phyloP scores from a whole-genome alignment of 2,329 filamentous ascomycete species.

The Emergomyces africanus region DNA sequence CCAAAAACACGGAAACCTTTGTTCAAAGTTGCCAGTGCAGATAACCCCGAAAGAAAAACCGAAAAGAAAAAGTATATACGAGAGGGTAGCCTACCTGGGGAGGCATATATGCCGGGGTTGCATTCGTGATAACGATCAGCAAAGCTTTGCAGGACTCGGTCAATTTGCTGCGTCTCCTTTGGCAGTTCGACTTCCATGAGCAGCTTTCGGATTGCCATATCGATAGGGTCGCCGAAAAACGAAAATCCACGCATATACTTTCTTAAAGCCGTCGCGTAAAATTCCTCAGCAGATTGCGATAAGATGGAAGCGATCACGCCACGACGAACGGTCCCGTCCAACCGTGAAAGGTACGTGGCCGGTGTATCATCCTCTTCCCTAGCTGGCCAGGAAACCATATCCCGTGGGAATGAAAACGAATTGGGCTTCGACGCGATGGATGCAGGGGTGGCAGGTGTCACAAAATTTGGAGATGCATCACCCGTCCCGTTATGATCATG shows the following conservation, averaged over 20 bases:
- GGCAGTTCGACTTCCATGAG: slow-evolving; percentile 94
- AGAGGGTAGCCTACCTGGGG: slow-evolving; percentile 40
- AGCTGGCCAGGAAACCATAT: slow-evolving; percentile 51
- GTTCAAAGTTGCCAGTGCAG: slow-evolving; percentile 51
- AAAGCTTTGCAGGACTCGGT: slow-evolving; percentile 85
- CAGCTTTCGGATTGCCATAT: slow-evolving; percentile 92
- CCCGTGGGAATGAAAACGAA: slow-evolving; percentile 64
- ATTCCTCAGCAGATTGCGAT: slow-evolving; percentile 74
- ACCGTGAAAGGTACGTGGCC: slow-evolving; percentile 70
- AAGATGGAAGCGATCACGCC: slow-evolving; percentile 75
- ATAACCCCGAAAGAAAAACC: too few relatives aligned
- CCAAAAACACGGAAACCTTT: slow-evolving; percentile 60
- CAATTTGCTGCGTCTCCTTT: slow-evolving; percentile 96
- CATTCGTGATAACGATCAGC: slow-evolving; percentile 96
- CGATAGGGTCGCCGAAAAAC: slow-evolving; percentile 94
- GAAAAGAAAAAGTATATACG: neutral
- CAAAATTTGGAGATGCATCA: slow-evolving; percentile 46
- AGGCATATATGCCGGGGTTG: slow-evolving; percentile 88
- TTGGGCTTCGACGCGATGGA: slow-evolving; percentile 66
- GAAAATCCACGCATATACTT: slow-evolving; percentile 93
- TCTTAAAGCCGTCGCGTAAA: slow-evolving; percentile 68
- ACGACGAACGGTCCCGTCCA: slow-evolving; percentile 68
- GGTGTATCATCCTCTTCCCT: slow-evolving; percentile 79
- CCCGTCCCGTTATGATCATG: slow-evolving; percentile 56
- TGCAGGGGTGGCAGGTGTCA: slow-evolving; percentile 55